Evolutionary conservation across 805 yeast genomes (phyloP).

Genomic region (Ogataea nonfermentans): DNA sequence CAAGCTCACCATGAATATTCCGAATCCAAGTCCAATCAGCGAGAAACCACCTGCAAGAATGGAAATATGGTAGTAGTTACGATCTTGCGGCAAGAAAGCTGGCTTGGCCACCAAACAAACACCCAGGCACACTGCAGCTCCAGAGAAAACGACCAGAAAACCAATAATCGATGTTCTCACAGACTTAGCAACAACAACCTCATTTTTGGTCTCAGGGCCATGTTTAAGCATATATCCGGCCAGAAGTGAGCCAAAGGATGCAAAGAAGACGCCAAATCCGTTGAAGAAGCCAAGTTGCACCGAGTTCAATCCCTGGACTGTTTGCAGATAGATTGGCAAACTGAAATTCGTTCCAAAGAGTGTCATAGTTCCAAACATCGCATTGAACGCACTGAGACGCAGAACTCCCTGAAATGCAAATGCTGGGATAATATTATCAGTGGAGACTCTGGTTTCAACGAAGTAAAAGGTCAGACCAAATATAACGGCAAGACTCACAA

Average conservation of each 20-base stretch:
- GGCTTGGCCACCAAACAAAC: constrained; percentile 25
- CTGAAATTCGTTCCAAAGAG: constrained; percentile 37
- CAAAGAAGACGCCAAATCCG: constrained; percentile 39
- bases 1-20: constrained; percentile 40
- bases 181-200: constrained; percentile 22
- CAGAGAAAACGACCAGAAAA: constrained; percentile 22
- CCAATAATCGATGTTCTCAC: constrained; percentile 26
- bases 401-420: constrained; percentile 38
- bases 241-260: constrained; percentile 39
- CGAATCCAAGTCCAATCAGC: constrained; percentile 39
- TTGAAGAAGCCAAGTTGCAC: constrained; percentile 40
- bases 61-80: constrained; percentile 19
- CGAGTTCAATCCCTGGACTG: constrained; percentile 40
- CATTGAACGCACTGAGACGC: constrained; percentile 37
- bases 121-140: constrained; percentile 21
- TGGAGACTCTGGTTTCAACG: constrained; percentile 37
- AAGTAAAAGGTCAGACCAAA: constrained; percentile 26
- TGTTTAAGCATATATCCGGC: constrained; percentile 37
- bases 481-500: constrained; percentile 13
- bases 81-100: constrained; percentile 16
- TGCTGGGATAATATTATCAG: constrained; percentile 42
- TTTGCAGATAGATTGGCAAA: constrained; percentile 42
- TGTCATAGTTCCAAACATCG: constrained; percentile 39
- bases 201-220: constrained; percentile 16
- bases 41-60: constrained; percentile 30